phyloP scores from a whole-genome alignment of 305 asterid species.

The Fraxinus angustifolia region DNA sequence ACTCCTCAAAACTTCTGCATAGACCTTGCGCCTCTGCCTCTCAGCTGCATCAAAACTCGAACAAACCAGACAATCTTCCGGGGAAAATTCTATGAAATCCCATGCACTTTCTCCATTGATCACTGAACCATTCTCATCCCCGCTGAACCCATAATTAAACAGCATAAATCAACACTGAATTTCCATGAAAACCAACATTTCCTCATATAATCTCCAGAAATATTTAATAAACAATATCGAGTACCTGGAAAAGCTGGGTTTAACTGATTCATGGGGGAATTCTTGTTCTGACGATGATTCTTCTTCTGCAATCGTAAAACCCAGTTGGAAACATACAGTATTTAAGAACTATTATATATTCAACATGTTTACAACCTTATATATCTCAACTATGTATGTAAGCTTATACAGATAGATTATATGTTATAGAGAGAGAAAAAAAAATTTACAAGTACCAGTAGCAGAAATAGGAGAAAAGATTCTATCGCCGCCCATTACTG shows the following conservation, averaged over 20 bases:
- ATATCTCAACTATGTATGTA: background rate
- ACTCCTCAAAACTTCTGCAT: conserved; percentile 43
- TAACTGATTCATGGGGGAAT: conserved; percentile 17
- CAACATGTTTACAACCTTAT: background rate
- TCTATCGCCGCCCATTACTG: conserved; percentile 52
- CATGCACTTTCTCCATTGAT: conserved; percentile 13
- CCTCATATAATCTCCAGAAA: background rate
- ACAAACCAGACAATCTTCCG: background rate
- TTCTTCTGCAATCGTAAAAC: conserved; percentile 30
- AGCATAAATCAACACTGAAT: conserved; percentile 1
- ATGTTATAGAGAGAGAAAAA: background rate
- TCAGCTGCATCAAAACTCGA: background rate
- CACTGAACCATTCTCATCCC: conserved; percentile 24
- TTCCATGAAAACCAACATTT: conserved; percentile 6
- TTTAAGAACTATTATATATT: background rate
- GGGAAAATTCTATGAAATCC: conserved; percentile 19
- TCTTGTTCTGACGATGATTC: conserved; percentile 27
- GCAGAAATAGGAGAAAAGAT: conserved; percentile 15
- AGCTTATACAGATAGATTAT: background rate
- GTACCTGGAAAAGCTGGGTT: conserved; percentile 33
- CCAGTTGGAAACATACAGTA: background rate
- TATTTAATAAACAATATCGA: background rate
- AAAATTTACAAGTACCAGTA: conserved; percentile 29
- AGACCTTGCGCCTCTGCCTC: conserved; percentile 40
- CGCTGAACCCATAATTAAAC: conserved; percentile 31